A percentile compares a stretch with the other conserved stretches of the same genome.
Evolutionary conservation across 2,329 filamentous ascomycete genomes (phyloP).

Genomic region (Diaporthe humulicola): DNA sequence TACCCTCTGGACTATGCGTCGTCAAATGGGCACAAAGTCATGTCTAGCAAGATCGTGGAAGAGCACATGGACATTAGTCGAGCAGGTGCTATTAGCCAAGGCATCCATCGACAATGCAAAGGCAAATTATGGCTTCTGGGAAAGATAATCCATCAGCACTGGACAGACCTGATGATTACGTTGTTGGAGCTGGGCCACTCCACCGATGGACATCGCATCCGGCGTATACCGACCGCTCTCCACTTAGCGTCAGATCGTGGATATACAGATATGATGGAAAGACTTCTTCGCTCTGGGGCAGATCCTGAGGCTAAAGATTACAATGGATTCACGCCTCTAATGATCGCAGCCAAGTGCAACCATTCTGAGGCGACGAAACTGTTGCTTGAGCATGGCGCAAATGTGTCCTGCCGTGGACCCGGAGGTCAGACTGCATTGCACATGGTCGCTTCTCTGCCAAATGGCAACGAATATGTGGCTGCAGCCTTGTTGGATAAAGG

Average conservation of each 20-base stretch:
- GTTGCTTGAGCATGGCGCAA: background rate
- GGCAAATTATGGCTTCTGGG: background rate
- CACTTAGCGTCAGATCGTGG: background rate
- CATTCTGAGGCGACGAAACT: background rate
- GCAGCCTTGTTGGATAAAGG: background rate
- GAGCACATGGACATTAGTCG: background rate
- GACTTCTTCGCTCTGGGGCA: background rate
- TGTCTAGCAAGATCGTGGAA: background rate
- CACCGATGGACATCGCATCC: background rate
- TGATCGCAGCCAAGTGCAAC: background rate
- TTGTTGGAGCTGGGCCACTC: background rate
- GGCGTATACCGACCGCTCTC: background rate
- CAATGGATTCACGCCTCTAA: background rate
- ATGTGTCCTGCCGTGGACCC: background rate
- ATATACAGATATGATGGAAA: background rate
- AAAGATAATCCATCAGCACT: background rate
- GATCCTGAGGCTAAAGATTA: background rate
- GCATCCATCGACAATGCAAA: background rate
- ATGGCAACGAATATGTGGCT: background rate
- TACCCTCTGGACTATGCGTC: background rate
- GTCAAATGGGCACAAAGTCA: background rate
- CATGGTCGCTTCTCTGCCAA: background rate
- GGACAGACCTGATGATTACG: background rate
- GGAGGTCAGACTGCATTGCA: background rate
- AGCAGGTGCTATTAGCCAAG: background rate